Evolutionary conservation across 2,329 filamentous ascomycete genomes (phyloP).

Genomic region (Colletotrichum zoysiae): DNA sequence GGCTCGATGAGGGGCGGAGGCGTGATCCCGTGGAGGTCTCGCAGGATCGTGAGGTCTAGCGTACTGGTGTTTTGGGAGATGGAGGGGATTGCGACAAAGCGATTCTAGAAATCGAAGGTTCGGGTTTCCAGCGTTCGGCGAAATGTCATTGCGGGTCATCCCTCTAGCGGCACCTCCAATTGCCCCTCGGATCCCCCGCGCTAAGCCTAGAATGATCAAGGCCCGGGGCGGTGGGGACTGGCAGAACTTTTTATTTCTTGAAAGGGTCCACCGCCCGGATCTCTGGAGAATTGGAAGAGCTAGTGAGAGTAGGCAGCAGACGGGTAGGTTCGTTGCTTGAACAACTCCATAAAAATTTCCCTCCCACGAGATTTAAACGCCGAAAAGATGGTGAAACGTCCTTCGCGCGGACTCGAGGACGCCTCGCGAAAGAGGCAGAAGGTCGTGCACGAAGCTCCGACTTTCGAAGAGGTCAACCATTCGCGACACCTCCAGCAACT

Average conservation of each 20-base stretch:
- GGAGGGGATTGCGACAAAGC: conserved; percentile 6
- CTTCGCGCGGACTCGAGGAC: conserved; percentile 54
- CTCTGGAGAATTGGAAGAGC: conserved; percentile 2
- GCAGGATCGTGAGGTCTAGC: background rate
- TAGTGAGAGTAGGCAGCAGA: conserved; percentile 6
- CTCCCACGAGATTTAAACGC: background rate
- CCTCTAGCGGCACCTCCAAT: conserved; percentile 17
- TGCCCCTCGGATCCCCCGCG: conserved; percentile 32
- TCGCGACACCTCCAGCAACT: conserved; percentile 76
- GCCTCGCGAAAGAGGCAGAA: conserved; percentile 67
- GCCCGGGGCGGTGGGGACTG: conserved; percentile 32
- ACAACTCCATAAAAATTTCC: background rate
- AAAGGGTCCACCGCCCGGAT: conserved; percentile 23
- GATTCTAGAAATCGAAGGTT: conserved; percentile 21
- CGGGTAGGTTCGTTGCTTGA: conserved; percentile 1
- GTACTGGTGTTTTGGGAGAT: background rate
- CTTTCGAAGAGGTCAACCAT: conserved; percentile 72
- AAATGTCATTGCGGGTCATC: conserved; percentile 39
- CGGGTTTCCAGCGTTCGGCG: conserved; percentile 18
- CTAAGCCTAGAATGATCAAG: conserved; percentile 25
- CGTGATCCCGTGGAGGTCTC: background rate
- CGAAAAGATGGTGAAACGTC: conserved; percentile 60
- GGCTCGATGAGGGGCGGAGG: too few relatives aligned
- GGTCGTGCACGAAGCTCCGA: conserved; percentile 67
- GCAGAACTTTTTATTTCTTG: conserved; percentile 44